Conservation (phyloP, 352 stramenopile species). For the Phytophthora sp. region DNA sequence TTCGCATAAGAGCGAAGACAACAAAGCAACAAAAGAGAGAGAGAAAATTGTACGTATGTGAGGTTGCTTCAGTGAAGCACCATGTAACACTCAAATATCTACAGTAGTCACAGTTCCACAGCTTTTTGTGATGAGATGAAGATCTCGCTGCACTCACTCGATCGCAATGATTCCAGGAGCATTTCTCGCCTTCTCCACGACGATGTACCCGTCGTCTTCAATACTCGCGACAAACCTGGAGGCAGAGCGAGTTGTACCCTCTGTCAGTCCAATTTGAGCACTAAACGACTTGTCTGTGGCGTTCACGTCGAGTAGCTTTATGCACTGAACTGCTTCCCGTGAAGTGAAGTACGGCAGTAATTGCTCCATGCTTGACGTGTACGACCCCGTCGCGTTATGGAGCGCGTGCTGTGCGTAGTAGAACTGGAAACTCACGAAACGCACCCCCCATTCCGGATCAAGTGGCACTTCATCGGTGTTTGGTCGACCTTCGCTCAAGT, state of each 20-base stretch:
- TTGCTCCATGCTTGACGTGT: slow-evolving; percentile 35
- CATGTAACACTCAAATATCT: slow-evolving; percentile 34
- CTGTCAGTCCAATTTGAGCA: slow-evolving; percentile 23
- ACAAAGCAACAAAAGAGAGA: not conserved
- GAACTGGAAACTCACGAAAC: slow-evolving; percentile 64
- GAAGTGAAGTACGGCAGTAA: slow-evolving; percentile 45
- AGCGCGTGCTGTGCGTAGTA: slow-evolving; percentile 73
- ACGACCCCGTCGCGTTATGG: slow-evolving; percentile 33
- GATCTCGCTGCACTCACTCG: not conserved
- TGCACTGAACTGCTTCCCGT: slow-evolving; percentile 31
- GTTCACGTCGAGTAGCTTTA: slow-evolving; percentile 25
- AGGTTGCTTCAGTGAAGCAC: slow-evolving; percentile 14
- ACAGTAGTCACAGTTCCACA: slow-evolving; percentile 10
- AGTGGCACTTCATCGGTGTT: slow-evolving; percentile 35
- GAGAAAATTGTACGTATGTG: slow-evolving; percentile 21
- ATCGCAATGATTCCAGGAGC: not conserved
- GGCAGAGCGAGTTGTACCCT: not conserved
- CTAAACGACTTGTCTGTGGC: slow-evolving; percentile 25
- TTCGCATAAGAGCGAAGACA: slow-evolving; percentile 38
- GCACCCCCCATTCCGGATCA: slow-evolving; percentile 56
- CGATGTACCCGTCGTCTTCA: slow-evolving; percentile 32
- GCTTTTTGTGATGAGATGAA: not conserved
- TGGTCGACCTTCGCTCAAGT: too few species aligned
- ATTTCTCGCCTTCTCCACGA: slow-evolving; percentile 17
- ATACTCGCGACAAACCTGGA: slow-evolving; percentile 29